phyloP scores from a whole-genome alignment of 2,329 filamentous ascomycete genomes.

The Onygena corvina region DNA sequence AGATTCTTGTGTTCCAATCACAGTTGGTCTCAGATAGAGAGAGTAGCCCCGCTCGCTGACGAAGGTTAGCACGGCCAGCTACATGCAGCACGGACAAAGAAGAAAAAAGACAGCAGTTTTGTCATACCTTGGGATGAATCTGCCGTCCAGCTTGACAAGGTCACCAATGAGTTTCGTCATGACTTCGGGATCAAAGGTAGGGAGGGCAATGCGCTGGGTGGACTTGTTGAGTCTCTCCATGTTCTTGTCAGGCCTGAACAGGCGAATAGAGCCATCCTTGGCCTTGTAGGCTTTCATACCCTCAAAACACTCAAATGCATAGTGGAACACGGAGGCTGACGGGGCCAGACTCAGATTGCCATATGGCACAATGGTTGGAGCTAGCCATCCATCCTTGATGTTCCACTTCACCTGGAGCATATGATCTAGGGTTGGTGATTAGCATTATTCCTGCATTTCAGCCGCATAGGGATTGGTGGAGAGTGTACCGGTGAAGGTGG shows the following conservation, averaged over 20 bases:
- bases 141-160: conserved; percentile 67
- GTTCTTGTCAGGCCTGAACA: conserved; percentile 93
- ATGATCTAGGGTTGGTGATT: conserved; percentile 54
- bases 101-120: neutral
- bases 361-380: conserved; percentile 78
- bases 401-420: conserved; percentile 97
- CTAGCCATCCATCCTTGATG: conserved; percentile 66
- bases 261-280: conserved; percentile 59
- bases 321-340: conserved; percentile 94
- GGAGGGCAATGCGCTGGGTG: conserved; percentile 78
- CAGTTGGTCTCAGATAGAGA: conserved; percentile 85
- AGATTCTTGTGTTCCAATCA: conserved; percentile 94
- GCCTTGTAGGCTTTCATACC: conserved; percentile 99
- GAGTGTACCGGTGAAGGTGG: conserved; percentile 67
- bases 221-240: conserved; percentile 93
- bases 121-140: conserved; percentile 70
- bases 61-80: neutral
- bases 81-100: neutral
- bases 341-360: conserved; percentile 95
- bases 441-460: neutral
- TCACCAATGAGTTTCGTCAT: conserved; percentile 71
- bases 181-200: conserved; percentile 62
- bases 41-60: conserved; percentile 63
- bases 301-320: conserved; percentile 96
- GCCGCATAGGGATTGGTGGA: neutral